Conservation (phyloP, 2,329 filamentous ascomycete species). For the Pyrenochaeta sp. region DNA sequence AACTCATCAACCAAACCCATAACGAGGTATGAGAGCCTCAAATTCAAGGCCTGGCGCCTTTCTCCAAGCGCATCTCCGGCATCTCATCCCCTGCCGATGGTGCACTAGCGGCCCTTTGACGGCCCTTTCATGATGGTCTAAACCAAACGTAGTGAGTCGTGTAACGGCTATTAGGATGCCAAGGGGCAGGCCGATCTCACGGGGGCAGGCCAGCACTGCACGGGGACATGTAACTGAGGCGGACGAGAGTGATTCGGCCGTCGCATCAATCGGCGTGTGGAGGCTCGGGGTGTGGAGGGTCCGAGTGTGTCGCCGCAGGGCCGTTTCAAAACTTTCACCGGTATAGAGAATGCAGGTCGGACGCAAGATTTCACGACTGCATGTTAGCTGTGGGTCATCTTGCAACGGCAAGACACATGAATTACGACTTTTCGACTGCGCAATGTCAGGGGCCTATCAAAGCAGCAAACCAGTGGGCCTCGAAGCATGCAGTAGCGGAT, state of each 20-base stretch:
- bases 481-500: neutral
- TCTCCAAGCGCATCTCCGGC: neutral
- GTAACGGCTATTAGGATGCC: neutral
- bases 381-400: neutral
- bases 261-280: too few relatives aligned
- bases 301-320: neutral
- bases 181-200: neutral
- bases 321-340: neutral
- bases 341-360: constrained; percentile 1
- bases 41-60: neutral
- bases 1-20: neutral
- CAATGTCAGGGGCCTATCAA: neutral
- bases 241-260: neutral
- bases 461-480: constrained; percentile 9
- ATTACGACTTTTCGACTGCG: neutral
- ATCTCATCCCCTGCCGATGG: neutral
- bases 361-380: neutral
- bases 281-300: neutral
- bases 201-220: neutral
- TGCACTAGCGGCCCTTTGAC: neutral
- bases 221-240: neutral
- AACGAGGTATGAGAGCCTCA: constrained; percentile 9
- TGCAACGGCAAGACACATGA: neutral
- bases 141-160: neutral
- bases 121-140: neutral